These are phyloP conservation scores for Aureobasidium sp. DNA, from an alignment of 2,329 filamentous ascomycete species.

Conservation along the genomic window DNA sequence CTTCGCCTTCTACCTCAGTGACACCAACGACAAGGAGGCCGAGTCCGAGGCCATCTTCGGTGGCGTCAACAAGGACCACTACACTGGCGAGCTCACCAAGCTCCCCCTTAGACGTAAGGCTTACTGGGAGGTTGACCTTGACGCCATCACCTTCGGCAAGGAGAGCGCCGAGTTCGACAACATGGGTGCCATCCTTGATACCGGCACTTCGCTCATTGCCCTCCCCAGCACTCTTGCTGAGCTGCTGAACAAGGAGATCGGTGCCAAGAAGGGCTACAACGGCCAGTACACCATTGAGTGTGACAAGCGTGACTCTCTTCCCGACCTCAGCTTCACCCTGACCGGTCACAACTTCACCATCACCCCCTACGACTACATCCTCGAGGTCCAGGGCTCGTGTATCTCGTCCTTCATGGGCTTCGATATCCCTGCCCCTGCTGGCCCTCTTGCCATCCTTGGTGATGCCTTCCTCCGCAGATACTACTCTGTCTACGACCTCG, in stretches of 20 bases:
- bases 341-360: constrained; percentile 92
- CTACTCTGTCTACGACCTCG: constrained; percentile 96
- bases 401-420: constrained; percentile 98
- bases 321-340: constrained; percentile 86
- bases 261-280: constrained; percentile 95
- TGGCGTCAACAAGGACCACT: constrained; percentile 75
- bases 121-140: constrained; percentile 98
- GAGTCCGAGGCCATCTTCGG: constrained; percentile 86
- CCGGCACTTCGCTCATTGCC: constrained; percentile 93
- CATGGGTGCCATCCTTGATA: constrained; percentile 96
- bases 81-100: constrained; percentile 78
- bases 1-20: constrained; percentile 92
- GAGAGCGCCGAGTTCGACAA: constrained; percentile 81
- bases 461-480: constrained; percentile 74
- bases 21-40: constrained; percentile 59
- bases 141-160: constrained; percentile 82
- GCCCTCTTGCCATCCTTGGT: constrained; percentile 89
- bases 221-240: constrained; percentile 86
- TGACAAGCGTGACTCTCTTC: constrained; percentile 69
- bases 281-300: constrained; percentile 96
- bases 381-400: constrained; percentile 90
- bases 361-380: constrained; percentile 80
- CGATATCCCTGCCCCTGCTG: constrained; percentile 72
- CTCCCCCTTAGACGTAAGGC: constrained; percentile 96
- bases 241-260: constrained; percentile 95